These are phyloP conservation scores for Spathaspora sp. DNA, from an alignment of 1,139 yeast species.

Conservation along the genomic window DNA sequence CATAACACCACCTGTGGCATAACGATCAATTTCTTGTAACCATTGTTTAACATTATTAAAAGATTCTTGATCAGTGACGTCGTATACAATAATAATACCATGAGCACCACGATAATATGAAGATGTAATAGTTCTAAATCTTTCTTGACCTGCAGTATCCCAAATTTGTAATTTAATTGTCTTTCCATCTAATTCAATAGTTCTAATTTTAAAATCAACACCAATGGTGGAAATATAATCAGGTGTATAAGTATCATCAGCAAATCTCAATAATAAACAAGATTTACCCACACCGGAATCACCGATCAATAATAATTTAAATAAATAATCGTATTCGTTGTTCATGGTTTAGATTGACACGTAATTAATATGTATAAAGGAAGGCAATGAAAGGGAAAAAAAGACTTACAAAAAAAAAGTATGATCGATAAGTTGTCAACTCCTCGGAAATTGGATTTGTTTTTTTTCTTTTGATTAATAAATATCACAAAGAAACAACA, in stretches of 20 bases:
- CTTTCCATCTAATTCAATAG: constrained; percentile 94
- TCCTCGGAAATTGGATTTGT: background rate
- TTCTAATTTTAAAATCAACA: constrained; percentile 96
- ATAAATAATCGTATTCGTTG: constrained; percentile 94
- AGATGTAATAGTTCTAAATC: constrained; percentile 96
- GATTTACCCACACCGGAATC: constrained; percentile 99
- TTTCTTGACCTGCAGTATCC: constrained; percentile 99
- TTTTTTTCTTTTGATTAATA: background rate
- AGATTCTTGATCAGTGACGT: constrained; percentile 96
- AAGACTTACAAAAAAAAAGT: background rate
- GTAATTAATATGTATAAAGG: background rate
- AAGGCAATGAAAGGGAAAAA: background rate
- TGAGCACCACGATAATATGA: constrained; percentile 98
- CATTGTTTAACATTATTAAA: constrained; percentile 97
- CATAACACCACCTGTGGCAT: constrained; percentile 97
- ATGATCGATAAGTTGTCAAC: background rate
- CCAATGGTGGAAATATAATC: constrained; percentile 98
- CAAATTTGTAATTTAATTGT: constrained; percentile 96
- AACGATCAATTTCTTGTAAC: constrained; percentile 98
- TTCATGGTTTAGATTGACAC: constrained; percentile 43
- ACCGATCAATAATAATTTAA: constrained; percentile 90
- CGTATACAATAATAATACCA: constrained; percentile 96
- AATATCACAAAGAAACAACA: background rate
- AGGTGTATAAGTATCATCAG: constrained; percentile 96
- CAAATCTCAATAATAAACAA: constrained; percentile 89